Conservation (phyloP, 2,329 filamentous ascomycete genomes). For the Ophiostoma piceae region DNA sequence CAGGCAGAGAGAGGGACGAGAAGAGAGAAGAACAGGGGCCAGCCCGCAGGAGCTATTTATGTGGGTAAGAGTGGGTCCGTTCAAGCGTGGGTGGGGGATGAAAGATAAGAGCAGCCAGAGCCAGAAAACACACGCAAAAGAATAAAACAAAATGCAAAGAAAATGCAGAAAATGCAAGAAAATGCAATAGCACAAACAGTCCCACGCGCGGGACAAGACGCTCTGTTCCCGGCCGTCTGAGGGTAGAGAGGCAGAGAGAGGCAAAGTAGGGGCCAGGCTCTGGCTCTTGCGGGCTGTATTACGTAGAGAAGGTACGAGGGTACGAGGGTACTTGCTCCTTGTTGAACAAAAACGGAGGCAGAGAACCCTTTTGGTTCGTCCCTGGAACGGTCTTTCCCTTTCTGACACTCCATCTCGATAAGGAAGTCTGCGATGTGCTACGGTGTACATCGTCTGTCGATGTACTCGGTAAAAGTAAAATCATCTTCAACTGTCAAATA, state of each 20-base stretch:
- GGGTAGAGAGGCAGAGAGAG: not conserved
- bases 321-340: not conserved
- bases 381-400: not conserved
- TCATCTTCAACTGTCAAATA: too few relatives aligned
- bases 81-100: conserved; percentile 3
- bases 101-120: not conserved
- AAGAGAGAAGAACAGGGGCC: not conserved
- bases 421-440: not conserved
- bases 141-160: not conserved
- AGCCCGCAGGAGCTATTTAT: not conserved
- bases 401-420: not conserved
- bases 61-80: not conserved
- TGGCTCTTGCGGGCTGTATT: not conserved
- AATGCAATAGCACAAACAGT: not conserved
- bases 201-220: conserved; percentile 3
- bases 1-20: not conserved
- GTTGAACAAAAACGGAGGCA: not conserved
- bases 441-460: too few relatives aligned
- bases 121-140: not conserved
- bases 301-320: not conserved
- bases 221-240: not conserved
- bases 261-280: not conserved
- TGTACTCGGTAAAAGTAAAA: too few relatives aligned
- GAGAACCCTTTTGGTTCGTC: not conserved
- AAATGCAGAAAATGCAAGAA: not conserved